These are phyloP conservation scores for Xylaria sp. DNA, from an alignment of 2,329 filamentous ascomycete species.

Conservation along the genomic window DNA sequence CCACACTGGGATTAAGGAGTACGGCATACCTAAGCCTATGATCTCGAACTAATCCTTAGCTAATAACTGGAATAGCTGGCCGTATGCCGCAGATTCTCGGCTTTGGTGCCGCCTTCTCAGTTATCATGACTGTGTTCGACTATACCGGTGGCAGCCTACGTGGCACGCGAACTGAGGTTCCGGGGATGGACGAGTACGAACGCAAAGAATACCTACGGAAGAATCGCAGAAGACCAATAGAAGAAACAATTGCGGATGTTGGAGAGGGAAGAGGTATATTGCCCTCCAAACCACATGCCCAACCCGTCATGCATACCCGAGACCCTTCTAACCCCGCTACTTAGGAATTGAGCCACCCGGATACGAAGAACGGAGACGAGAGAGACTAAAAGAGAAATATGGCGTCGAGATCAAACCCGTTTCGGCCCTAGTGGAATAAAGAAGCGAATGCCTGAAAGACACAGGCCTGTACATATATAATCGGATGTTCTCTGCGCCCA, in stretches of 20 bases:
- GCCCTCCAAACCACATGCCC: background rate
- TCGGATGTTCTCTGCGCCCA: constrained; percentile 27
- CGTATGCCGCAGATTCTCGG: constrained; percentile 68
- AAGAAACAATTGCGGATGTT: constrained; percentile 80
- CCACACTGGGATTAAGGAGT: constrained; percentile 76
- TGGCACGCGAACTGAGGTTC: constrained; percentile 55
- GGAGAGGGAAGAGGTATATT: constrained; percentile 81
- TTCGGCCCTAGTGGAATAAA: constrained; percentile 54
- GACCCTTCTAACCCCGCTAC: background rate
- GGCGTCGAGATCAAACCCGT: constrained; percentile 81
- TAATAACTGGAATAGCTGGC: constrained; percentile 51
- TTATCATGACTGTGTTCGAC: constrained; percentile 63
- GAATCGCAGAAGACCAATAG: constrained; percentile 73
- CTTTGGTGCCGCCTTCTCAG: constrained; percentile 61
- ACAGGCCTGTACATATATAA: constrained; percentile 38
- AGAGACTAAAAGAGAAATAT: constrained; percentile 85
- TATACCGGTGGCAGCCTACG: constrained; percentile 64
- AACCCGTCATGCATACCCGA: background rate
- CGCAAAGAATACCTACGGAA: constrained; percentile 76
- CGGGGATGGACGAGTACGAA: constrained; percentile 72
- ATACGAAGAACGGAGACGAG: constrained; percentile 81
- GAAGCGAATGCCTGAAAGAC: background rate
- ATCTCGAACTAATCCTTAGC: constrained; percentile 1
- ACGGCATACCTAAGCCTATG: constrained; percentile 43
- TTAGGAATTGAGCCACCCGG: constrained; percentile 80